Conservation (phyloP, 2,329 filamentous ascomycete species). For the Alternaria atra region DNA sequence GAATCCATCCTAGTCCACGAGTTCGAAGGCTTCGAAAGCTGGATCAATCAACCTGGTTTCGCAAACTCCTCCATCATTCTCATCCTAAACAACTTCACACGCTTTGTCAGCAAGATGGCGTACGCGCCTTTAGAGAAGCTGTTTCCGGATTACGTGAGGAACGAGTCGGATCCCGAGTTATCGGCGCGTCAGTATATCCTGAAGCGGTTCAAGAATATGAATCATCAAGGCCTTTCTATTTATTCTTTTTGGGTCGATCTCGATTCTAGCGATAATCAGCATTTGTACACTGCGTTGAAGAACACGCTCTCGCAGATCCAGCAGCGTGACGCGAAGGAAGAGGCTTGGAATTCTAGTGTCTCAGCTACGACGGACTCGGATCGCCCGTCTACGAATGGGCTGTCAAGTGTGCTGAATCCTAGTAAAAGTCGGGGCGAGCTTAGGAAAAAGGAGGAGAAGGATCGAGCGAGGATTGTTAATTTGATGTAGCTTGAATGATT, state of each 20-base stretch:
- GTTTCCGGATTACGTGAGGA: constrained; percentile 41
- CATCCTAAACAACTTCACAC: constrained; percentile 48
- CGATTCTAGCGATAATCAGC: constrained; percentile 46
- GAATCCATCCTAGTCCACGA: constrained; percentile 44
- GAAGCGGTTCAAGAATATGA: constrained; percentile 43
- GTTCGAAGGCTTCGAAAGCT: constrained; percentile 43
- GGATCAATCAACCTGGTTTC: constrained; percentile 43
- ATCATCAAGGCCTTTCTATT: constrained; percentile 40
- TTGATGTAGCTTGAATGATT: neutral
- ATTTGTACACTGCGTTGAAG: constrained; percentile 48
- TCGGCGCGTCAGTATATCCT: constrained; percentile 46
- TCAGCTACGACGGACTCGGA: neutral
- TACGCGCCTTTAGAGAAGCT: constrained; percentile 41
- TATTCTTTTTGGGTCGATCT: constrained; percentile 51
- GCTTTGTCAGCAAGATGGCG: constrained; percentile 44
- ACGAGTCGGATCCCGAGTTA: constrained; percentile 31
- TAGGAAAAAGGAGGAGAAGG: neutral
- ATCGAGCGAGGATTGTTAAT: no score
- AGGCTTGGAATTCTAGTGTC: constrained; percentile 30
- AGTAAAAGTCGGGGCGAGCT: neutral
- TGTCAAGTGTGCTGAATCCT: neutral
- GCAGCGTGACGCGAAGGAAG: constrained; percentile 38
- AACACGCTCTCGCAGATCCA: constrained; percentile 46
- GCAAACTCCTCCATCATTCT: constrained; percentile 41
- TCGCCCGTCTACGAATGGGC: neutral